Conservation (phyloP, 2,329 filamentous ascomycete species). For the Trichoderma lentiforme region DNA sequence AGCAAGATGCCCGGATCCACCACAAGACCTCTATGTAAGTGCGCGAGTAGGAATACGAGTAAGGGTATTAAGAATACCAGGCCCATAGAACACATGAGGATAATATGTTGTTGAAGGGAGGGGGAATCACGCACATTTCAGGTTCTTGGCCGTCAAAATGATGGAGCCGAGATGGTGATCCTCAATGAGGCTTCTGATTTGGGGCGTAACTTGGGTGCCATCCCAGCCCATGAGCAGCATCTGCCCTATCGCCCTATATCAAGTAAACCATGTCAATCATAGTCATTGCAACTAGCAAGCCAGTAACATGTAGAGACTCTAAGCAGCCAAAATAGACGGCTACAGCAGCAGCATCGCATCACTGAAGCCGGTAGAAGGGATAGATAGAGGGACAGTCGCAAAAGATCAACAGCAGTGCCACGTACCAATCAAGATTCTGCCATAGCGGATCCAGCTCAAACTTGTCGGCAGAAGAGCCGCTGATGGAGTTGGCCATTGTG, state of each 20-base stretch:
- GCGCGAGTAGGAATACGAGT: background rate
- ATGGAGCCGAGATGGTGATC: slow-evolving; percentile 87
- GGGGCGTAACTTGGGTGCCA: slow-evolving; percentile 77
- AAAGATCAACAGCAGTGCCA: slow-evolving; percentile 22
- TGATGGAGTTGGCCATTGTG: slow-evolving; percentile 26
- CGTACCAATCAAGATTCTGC: slow-evolving; percentile 74
- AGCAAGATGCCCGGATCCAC: slow-evolving; percentile 9
- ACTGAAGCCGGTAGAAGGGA: background rate
- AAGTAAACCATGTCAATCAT: slow-evolving; percentile 28
- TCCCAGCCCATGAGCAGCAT: slow-evolving; percentile 83
- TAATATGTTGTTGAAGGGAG: background rate
- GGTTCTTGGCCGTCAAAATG: slow-evolving; percentile 76
- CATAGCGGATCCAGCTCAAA: slow-evolving; percentile 58
- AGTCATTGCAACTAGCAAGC: slow-evolving; percentile 9
- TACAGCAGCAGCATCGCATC: background rate
- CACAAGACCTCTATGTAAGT: slow-evolving; percentile 3
- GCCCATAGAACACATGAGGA: background rate
- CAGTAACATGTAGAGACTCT: background rate
- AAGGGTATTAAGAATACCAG: background rate
- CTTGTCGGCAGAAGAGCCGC: slow-evolving; percentile 31
- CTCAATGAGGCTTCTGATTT: slow-evolving; percentile 76
- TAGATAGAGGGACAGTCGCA: background rate
- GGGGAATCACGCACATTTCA: slow-evolving; percentile 63
- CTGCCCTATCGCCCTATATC: slow-evolving; percentile 65
- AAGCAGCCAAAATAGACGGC: background rate